A percentile compares a stretch with the other conserved stretches of the same genome.
phyloP scores from a whole-genome alignment of 306 rosid species.

The Mimosa pudica region DNA sequence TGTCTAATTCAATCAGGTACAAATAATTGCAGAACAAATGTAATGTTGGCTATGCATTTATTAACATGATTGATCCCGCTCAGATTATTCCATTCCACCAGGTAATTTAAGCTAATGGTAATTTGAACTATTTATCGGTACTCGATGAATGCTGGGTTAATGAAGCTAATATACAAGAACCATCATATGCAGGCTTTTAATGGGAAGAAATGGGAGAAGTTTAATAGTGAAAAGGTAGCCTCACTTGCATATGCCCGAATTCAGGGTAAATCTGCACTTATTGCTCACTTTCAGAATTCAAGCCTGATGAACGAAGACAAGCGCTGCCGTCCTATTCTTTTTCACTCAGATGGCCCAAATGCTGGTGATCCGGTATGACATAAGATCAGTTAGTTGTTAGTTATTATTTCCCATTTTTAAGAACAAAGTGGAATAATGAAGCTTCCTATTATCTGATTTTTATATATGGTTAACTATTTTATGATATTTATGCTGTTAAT shows the following conservation, averaged over 20 bases:
- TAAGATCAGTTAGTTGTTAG: conserved; percentile 27
- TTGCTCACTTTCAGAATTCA: conserved; percentile 78
- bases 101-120: conserved; percentile 40
- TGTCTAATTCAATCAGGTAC: conserved; percentile 29
- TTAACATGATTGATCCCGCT: conserved; percentile 68
- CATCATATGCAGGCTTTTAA: conserved; percentile 60
- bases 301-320: conserved; percentile 75
- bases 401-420: conserved; percentile 23
- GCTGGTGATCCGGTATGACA: conserved; percentile 70
- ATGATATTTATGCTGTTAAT: not conserved
- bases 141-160: conserved; percentile 3
- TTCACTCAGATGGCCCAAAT: conserved; percentile 77
- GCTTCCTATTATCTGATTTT: conserved; percentile 17
- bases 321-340: conserved; percentile 81
- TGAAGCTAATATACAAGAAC: conserved; percentile 20
- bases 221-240: conserved; percentile 82
- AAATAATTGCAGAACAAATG: conserved; percentile 66
- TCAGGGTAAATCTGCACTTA: conserved; percentile 72
- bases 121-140: conserved; percentile 4
- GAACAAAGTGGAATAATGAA: not conserved
- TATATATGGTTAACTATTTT: not conserved
- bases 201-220: conserved; percentile 84
- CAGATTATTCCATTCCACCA: conserved; percentile 70
- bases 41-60: conserved; percentile 83
- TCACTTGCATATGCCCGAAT: conserved; percentile 77